Conservation (phyloP, 2,329 filamentous ascomycete species). For the Byssothecium circinans region DNA sequence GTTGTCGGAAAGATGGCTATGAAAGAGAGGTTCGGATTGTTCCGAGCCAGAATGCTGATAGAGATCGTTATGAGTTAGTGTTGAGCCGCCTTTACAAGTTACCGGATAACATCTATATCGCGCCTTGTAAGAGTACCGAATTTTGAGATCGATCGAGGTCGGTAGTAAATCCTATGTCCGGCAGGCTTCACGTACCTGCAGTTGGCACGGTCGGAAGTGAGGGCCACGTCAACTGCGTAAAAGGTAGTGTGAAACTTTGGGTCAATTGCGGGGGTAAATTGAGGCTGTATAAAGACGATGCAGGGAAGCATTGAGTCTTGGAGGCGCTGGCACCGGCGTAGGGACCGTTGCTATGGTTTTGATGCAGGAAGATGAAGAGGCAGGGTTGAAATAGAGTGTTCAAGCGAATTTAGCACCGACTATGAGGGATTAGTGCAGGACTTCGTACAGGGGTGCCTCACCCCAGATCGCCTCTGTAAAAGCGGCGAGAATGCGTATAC, state of each 20-base stretch:
- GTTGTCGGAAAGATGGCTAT: neutral
- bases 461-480: conserved; percentile 23
- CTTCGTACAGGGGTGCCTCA: conserved; percentile 11
- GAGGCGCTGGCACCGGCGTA: conserved; percentile 15
- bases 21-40: neutral
- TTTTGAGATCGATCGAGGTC: conserved; percentile 5
- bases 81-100: neutral
- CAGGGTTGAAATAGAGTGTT: conserved; percentile 37
- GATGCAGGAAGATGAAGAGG: conserved; percentile 27
- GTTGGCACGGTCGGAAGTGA: conserved; percentile 24
- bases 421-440: conserved; percentile 21
- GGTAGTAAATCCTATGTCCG: neutral
- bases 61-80: neutral
- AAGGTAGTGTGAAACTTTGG: conserved; percentile 12
- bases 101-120: neutral
- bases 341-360: conserved; percentile 14
- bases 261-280: conserved; percentile 24
- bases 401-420: conserved; percentile 27
- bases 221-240: conserved; percentile 13
- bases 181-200: conserved; percentile 5
- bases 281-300: conserved; percentile 13
- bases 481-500: conserved; percentile 8
- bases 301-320: conserved; percentile 13
- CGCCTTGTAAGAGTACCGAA: conserved; percentile 3
- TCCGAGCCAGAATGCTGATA: neutral